Percentiles rank a stretch among this genome's conserved stretches.
Conservation (phyloP, 1,284 basidiomycete species). For the Chondrostereum purpureum region DNA sequence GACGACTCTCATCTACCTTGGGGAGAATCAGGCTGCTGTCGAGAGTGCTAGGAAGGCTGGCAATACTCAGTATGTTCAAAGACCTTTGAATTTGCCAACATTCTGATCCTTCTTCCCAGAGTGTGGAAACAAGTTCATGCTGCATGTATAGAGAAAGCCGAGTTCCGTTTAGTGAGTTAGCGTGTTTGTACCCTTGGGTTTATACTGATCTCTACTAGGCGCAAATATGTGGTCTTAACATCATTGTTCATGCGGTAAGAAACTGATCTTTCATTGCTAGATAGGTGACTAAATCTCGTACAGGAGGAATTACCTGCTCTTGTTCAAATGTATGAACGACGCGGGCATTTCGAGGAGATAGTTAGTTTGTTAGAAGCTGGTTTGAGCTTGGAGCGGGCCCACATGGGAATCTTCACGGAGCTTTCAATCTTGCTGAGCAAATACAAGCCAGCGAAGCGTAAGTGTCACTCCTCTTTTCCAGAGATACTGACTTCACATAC, state of each 20-base stretch:
- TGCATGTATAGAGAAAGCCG: slow-evolving; percentile 94
- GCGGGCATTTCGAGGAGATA: slow-evolving; percentile 94
- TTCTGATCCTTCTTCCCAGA: slow-evolving; percentile 36
- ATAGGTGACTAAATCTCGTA: slow-evolving; percentile 7
- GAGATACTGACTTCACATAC: slow-evolving; percentile 7
- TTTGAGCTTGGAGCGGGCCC: slow-evolving; percentile 91
- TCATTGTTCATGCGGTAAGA: slow-evolving; percentile 84
- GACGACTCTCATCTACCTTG: slow-evolving; percentile 97
- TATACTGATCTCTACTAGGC: slow-evolving; percentile 40
- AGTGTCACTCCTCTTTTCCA: slow-evolving; percentile 23
- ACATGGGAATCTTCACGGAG: slow-evolving; percentile 94
- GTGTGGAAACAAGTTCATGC: slow-evolving; percentile 99
- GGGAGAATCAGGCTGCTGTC: slow-evolving; percentile 96
- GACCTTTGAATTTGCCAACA: slow-evolving; percentile 6
- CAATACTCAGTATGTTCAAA: slow-evolving; percentile 79
- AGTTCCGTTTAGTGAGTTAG: slow-evolving; percentile 76
- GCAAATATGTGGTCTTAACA: slow-evolving; percentile 97
- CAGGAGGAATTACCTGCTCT: slow-evolving; percentile 85
- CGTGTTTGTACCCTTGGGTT: background rate
- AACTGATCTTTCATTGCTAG: background rate
- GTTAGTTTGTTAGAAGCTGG: slow-evolving; percentile 90
- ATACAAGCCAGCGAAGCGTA: slow-evolving; percentile 90
- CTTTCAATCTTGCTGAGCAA: slow-evolving; percentile 94
- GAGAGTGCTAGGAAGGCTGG: slow-evolving; percentile 98
- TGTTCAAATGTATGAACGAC: slow-evolving; percentile 83